Conservation (phyloP, 2,329 filamentous ascomycete species). For the Claviceps monticola region DNA sequence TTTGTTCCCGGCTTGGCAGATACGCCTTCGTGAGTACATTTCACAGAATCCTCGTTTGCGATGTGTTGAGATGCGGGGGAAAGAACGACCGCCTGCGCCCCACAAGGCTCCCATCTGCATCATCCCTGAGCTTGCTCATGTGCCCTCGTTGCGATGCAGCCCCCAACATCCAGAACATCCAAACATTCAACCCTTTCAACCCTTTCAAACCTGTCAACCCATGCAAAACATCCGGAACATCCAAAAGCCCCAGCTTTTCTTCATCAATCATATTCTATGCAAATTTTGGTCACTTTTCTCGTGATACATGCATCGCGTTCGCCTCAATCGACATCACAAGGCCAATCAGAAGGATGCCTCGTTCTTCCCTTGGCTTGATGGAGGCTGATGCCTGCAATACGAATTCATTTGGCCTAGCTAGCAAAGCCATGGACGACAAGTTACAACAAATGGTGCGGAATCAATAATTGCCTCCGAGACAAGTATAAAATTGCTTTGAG, state of each 20-base stretch:
- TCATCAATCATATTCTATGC: not conserved
- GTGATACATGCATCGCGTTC: no score
- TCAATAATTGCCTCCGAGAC: not conserved
- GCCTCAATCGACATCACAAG: no score
- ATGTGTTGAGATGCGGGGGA: not conserved
- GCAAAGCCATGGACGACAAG: not conserved
- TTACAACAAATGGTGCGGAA: not conserved
- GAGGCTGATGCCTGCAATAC: no score
- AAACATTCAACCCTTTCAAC: not conserved
- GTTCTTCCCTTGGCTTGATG: no score
- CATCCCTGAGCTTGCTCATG: not conserved
- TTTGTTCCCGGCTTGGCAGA: not conserved
- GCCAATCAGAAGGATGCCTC: no score
- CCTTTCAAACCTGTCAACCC: not conserved
- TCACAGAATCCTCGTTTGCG: constrained; percentile 2
- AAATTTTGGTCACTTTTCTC: not conserved
- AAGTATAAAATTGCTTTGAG: not conserved
- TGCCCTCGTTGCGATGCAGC: not conserved
- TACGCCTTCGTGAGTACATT: not conserved
- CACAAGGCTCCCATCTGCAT: not conserved
- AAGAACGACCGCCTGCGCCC: not conserved
- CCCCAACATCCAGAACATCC: not conserved
- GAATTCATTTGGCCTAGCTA: not conserved
- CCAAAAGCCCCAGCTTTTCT: not conserved
- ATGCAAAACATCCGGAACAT: no score